Percentiles rank a stretch among this genome's conserved stretches.
Evolutionary conservation across 768 basidiomycete genomes (phyloP).

Genomic region (Epithele typhae): DNA sequence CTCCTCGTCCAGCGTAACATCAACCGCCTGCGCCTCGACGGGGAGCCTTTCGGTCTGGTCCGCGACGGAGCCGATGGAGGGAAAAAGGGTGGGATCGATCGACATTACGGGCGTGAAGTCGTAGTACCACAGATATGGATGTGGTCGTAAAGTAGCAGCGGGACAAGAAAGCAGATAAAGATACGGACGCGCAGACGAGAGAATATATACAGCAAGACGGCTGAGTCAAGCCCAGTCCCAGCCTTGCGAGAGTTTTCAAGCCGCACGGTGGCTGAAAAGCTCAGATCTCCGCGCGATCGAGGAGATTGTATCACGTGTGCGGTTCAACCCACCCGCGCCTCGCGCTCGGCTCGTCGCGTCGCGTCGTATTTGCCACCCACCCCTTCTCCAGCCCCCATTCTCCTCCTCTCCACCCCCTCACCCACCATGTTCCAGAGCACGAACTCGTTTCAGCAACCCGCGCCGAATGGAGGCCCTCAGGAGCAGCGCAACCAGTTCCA

Average conservation of each 20-base stretch:
- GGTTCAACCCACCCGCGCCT: slow-evolving; percentile 4
- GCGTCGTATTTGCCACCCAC: neutral
- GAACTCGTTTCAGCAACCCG: slow-evolving; percentile 17
- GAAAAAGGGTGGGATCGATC: slow-evolving; percentile 22
- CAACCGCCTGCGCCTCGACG: slow-evolving; percentile 10
- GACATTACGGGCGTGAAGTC: slow-evolving; percentile 10
- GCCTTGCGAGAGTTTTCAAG: slow-evolving; percentile 13
- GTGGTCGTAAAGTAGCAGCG: neutral
- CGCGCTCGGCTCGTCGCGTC: neutral
- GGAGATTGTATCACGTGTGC: slow-evolving; percentile 13
- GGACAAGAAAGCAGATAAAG: neutral
- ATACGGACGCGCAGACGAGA: too few relatives aligned
- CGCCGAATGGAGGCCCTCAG: slow-evolving; percentile 6
- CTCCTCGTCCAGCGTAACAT: slow-evolving; percentile 42
- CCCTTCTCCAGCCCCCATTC: neutral
- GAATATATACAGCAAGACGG: slow-evolving; percentile 3
- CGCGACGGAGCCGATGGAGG: slow-evolving; percentile 25
- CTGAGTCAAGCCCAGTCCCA: neutral
- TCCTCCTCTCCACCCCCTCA: neutral
- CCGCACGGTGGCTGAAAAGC: slow-evolving; percentile 10
- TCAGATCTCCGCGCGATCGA: slow-evolving; percentile 4
- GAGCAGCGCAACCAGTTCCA: slow-evolving; percentile 19
- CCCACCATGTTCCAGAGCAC: slow-evolving; percentile 19
- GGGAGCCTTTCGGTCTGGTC: slow-evolving; percentile 21
- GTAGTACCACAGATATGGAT: neutral